Base-by-base conservation (phyloP, 1,284 basidiomycete genomes). In the Microbotryomycetes sp. region DNA sequence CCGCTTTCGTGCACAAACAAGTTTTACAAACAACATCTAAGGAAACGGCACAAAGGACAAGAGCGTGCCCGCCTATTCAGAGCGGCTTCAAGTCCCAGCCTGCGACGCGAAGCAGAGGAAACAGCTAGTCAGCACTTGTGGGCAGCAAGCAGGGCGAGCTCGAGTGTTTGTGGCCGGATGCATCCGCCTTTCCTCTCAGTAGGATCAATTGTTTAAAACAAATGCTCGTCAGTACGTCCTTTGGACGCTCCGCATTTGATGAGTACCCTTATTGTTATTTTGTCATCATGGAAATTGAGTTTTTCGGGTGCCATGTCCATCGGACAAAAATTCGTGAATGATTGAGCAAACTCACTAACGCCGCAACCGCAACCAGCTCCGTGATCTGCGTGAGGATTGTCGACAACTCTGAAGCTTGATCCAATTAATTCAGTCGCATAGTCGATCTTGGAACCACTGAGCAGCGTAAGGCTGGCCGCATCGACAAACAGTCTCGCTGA, bases 391-490 rank as follows among this genome's bases (percentile, higher is more conserved):
- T 89, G 87, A 4, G 91, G 91, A 68, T 93, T 94, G 21, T 86
- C 83, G 18, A 80, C 72, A 4, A 94, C 78, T 18, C 85, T 80
- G 73, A 94, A 94, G 60, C 84, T 86, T 72, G 85, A 88, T 4
- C 91, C 91, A 67, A 94, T 94, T 45, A 94, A 81, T 75, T 94
- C 91, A 0, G 90, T 92, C 0, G 88, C 87, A 72, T 84, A 94
- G 75, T 94, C 91, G 52, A 94, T 80, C 0, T 86, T 89, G 3
- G 88, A 84, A 5, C 89, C 89, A 54, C 88, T 88, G 45, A 94
- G 75, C 18, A 94, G 79, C 5, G 81, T 77, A 48, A 94, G 78
- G 0, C 89, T 91, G 21, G 90, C 80, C 0, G 87, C 85, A 72
- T 94, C 91, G 16, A 94, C 81, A 45, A 90, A 73, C 21, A 93